phyloP scores from a whole-genome alignment of 2,329 filamentous ascomycete genomes.

The Diatrype stigma region DNA sequence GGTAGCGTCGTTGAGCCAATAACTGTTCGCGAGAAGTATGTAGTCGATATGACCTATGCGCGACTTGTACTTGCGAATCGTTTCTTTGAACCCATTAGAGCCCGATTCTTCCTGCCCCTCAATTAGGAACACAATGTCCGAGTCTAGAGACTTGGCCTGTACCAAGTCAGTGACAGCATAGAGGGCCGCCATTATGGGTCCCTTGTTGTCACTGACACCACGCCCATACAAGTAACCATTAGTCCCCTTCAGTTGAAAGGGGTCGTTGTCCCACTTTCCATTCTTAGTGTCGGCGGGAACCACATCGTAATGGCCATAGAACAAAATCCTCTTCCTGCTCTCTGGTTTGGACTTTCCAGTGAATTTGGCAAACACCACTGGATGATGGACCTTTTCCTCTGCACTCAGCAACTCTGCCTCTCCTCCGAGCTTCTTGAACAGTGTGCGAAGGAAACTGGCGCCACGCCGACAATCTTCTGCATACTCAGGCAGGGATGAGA shows the following conservation, averaged over 20 bases:
- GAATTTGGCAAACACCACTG: conserved; percentile 90
- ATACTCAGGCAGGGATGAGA: conserved; percentile 82
- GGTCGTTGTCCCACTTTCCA: conserved; percentile 80
- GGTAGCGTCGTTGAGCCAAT: conserved; percentile 95
- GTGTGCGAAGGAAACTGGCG: conserved; percentile 80
- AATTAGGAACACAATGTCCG: conserved; percentile 89
- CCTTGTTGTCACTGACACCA: conserved; percentile 97
- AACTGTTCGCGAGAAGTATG: conserved; percentile 93
- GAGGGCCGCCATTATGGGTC: conserved; percentile 87
- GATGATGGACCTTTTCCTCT: conserved; percentile 68
- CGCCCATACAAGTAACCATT: conserved; percentile 93
- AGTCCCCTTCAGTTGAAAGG: conserved; percentile 82
- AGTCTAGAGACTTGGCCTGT: conserved; percentile 76
- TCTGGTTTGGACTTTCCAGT: conserved; percentile 65
- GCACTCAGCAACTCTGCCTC: conserved; percentile 87
- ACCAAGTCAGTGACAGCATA: conserved; percentile 89
- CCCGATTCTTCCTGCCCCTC: conserved; percentile 97
- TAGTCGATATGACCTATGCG: conserved; percentile 90
- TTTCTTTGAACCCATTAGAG: conserved; percentile 83
- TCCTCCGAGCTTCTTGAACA: conserved; percentile 90
- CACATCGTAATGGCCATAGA: conserved; percentile 98
- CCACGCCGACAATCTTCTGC: conserved; percentile 89
- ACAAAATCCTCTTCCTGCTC: conserved; percentile 79
- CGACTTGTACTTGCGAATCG: conserved; percentile 73
- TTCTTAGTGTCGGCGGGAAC: conserved; percentile 82